Percentiles rank a stretch among this genome's conserved stretches.
Conservation (phyloP, 75 land plant genomes). For the Chamaecyparis obtusa region DNA sequence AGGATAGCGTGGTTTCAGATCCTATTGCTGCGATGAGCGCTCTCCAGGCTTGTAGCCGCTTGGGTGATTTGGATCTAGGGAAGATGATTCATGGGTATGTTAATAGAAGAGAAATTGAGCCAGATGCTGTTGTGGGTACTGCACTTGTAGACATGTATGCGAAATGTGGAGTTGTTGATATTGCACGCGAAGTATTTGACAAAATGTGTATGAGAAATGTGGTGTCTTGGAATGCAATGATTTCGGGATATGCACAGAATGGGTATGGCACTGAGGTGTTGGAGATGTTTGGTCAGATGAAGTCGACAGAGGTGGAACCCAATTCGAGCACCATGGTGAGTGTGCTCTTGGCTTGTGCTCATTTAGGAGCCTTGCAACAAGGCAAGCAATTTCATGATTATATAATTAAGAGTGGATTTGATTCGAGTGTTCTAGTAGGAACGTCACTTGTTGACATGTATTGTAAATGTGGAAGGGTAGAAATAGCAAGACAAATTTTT, state of each 20-base stretch:
- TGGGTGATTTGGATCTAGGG: conserved; percentile 12
- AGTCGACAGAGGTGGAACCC: conserved; percentile 3
- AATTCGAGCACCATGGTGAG: not conserved
- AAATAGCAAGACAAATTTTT: not conserved
- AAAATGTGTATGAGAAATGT: conserved; percentile 6
- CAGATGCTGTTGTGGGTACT: conserved; percentile 8
- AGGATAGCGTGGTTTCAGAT: not conserved
- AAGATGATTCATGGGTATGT: conserved; percentile 8
- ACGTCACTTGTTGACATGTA: conserved; percentile 5
- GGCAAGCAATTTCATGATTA: conserved; percentile 5
- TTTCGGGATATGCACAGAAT: conserved; percentile 14
- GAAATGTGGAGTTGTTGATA: conserved; percentile 13
- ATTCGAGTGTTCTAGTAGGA: not conserved
- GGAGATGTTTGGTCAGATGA: conserved; percentile 11
- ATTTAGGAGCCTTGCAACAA: conserved; percentile 8
- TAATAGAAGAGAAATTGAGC: conserved; percentile 11
- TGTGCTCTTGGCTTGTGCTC: conserved; percentile 11
- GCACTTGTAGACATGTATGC: conserved; percentile 20
- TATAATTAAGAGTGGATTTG: not conserved
- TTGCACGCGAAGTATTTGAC: conserved; percentile 18
- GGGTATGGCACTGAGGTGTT: not conserved
- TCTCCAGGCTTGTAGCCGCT: conserved; percentile 10
- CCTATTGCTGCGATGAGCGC: conserved; percentile 6
- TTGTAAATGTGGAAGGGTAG: conserved; percentile 7
- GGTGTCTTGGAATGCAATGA: conserved; percentile 23